phyloP scores from a whole-genome alignment of 768 basidiomycete species.

The Leccinum imitatum region DNA sequence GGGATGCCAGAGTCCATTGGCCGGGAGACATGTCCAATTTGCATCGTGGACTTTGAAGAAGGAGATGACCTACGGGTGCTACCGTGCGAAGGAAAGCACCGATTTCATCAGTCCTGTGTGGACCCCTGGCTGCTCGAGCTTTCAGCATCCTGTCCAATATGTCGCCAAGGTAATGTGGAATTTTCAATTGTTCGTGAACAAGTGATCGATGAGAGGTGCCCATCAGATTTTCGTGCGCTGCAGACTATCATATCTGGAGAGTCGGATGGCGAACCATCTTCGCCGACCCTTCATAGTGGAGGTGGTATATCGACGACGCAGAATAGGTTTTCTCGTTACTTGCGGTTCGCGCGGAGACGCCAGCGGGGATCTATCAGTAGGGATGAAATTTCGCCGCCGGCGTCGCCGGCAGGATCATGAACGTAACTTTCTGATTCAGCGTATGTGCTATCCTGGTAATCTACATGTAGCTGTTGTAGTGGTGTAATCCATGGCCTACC shows the following conservation, averaged over 20 bases:
- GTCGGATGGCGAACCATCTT: conserved; percentile 15
- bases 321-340: conserved; percentile 56
- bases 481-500: not conserved
- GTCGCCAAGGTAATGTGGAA: conserved; percentile 70
- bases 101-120: conserved; percentile 87
- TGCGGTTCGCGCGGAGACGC: conserved; percentile 51
- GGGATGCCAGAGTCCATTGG: conserved; percentile 66
- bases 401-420: conserved; percentile 10
- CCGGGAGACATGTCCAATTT: conserved; percentile 90
- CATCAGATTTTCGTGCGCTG: conserved; percentile 57
- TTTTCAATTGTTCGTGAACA: not conserved
- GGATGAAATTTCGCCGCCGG: conserved; percentile 27
- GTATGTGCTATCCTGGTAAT: not conserved
- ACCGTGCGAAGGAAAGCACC: conserved; percentile 89
- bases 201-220: not conserved
- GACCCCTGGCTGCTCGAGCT: conserved; percentile 92
- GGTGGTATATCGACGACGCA: conserved; percentile 19
- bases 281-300: conserved; percentile 14
- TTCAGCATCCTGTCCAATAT: conserved; percentile 89
- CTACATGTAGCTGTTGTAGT: not conserved
- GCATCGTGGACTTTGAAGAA: conserved; percentile 90
- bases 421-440: not conserved
- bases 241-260: conserved; percentile 53
- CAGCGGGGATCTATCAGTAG: conserved; percentile 41
- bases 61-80: conserved; percentile 89